Base-by-base conservation (phyloP, 495 filamentous ascomycete genomes). In the Beverwykella pulmonaria region DNA sequence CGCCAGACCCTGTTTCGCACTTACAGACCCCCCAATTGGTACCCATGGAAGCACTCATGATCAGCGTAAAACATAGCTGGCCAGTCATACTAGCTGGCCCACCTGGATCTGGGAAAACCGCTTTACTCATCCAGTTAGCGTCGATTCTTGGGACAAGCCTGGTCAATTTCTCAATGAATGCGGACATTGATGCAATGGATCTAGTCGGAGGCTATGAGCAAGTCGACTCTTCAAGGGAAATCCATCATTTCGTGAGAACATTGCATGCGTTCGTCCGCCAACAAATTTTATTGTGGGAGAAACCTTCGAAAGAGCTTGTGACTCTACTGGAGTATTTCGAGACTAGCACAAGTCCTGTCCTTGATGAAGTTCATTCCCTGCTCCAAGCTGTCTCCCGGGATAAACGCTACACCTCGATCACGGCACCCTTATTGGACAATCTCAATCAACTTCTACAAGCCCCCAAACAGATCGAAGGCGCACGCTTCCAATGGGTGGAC, bases 151-250 rank as follows among this genome's bases (percentile, higher is more conserved):
- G 94, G 26, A 88, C 87, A 44, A 78, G 84, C 5, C 77, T 97
- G 14, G 82, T 90, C 46, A 88, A 90, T 46, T 87, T 97, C 58
- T 85, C 92, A 12, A 81, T 98, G 70, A 97, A 95, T 75, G 86
- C 91, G 3, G 95, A 98, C 66, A 90, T 93, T 53, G 95, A 99
- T 76, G 91, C 93, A 17, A 97, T 93, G 86, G 95, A 99, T 73
- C 82, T 99, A 23, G 89, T 99, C 56, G 95, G 95, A 68, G 92
- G 94, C 0, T 99, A 95, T 73, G 95, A 98, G 72, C 95, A 99
- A 77, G 87, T 91, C 34, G 92, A 98, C 74, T 83, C 91, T 53
- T 79, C 86, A 30, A 84, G 93, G 50, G 85, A 87, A 50, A 75
- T 87, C 19, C 85, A 84, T 72, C 78, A 68, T 58, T 85, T 81